Conservation (phyloP, 2,329 filamentous ascomycete genomes). For the Chrysosporium queenslandicum region DNA sequence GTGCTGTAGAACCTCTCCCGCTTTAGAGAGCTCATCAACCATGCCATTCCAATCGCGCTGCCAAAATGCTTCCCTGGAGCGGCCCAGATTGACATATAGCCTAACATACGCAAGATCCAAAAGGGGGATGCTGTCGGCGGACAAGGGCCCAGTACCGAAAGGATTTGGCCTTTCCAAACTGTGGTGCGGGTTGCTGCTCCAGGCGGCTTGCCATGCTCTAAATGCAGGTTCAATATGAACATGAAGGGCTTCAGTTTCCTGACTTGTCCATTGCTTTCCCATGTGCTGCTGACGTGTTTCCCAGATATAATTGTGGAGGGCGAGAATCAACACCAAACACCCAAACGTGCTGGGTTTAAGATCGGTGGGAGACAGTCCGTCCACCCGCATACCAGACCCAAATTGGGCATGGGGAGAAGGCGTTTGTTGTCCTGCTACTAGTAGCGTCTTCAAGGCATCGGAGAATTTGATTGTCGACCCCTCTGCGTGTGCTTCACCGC, state of each 20-base stretch:
- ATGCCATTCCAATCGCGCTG: constrained; percentile 86
- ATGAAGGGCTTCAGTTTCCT: constrained; percentile 94
- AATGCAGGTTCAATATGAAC: constrained; percentile 87
- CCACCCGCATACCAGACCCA: constrained; percentile 37
- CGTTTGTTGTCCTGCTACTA: constrained; percentile 56
- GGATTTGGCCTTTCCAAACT: constrained; percentile 77
- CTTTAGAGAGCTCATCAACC: constrained; percentile 72
- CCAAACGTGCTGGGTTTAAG: constrained; percentile 82
- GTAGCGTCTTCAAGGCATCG: constrained; percentile 65
- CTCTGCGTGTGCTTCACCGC: constrained; percentile 59
- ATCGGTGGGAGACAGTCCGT: constrained; percentile 50
- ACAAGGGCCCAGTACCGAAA: constrained; percentile 68
- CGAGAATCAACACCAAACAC: constrained; percentile 83
- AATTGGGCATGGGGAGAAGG: constrained; percentile 31
- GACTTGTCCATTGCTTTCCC: constrained; percentile 76
- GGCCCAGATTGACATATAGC: constrained; percentile 83
- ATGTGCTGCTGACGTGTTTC: constrained; percentile 86
- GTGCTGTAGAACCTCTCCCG: constrained; percentile 64
- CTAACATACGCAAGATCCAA: constrained; percentile 86
- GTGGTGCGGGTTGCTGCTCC: constrained; percentile 77
- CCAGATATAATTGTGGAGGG: constrained; percentile 97
- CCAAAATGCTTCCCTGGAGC: constrained; percentile 90
- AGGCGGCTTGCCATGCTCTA: constrained; percentile 87
- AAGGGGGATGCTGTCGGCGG: constrained; percentile 81
- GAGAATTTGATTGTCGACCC: constrained; percentile 70